phyloP scores from a whole-genome alignment of 495 filamentous ascomycete genomes.

The Podospora pseudopauciseta region DNA sequence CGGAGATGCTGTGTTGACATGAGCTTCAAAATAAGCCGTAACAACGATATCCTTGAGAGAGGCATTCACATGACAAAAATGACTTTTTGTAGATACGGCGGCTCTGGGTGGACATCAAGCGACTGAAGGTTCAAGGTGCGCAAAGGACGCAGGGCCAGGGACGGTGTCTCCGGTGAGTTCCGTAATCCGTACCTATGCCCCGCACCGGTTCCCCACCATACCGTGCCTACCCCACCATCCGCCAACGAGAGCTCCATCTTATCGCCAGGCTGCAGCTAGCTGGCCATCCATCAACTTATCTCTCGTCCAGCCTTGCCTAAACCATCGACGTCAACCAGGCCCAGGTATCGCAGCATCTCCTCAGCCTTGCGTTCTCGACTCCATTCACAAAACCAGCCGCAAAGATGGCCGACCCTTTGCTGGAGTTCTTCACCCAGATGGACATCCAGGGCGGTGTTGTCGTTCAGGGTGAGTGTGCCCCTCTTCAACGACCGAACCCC shows the following conservation, averaged over 20 bases:
- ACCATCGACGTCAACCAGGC: background rate
- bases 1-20: too few relatives aligned
- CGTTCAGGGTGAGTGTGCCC: slow-evolving; percentile 41
- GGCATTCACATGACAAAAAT: background rate
- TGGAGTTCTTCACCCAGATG: slow-evolving; percentile 44
- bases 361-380: background rate
- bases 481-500: background rate
- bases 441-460: slow-evolving; percentile 43
- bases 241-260: background rate
- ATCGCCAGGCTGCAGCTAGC: slow-evolving; percentile 9
- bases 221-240: background rate
- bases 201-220: background rate
- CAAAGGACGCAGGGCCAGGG: background rate
- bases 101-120: background rate
- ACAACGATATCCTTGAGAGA: background rate
- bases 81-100: background rate
- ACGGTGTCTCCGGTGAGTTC: background rate
- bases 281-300: background rate
- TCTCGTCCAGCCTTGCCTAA: background rate
- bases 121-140: background rate
- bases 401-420: slow-evolving; percentile 28
- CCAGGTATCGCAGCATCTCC: background rate
- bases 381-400: background rate
- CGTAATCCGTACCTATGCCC: background rate
- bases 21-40: background rate